Percentiles rank a stretch among this genome's conserved stretches.
These are phyloP conservation scores for Sphagnum contortum DNA, from an alignment of 225 moss, liverwort and hornwort species.

Conservation along the genomic window DNA sequence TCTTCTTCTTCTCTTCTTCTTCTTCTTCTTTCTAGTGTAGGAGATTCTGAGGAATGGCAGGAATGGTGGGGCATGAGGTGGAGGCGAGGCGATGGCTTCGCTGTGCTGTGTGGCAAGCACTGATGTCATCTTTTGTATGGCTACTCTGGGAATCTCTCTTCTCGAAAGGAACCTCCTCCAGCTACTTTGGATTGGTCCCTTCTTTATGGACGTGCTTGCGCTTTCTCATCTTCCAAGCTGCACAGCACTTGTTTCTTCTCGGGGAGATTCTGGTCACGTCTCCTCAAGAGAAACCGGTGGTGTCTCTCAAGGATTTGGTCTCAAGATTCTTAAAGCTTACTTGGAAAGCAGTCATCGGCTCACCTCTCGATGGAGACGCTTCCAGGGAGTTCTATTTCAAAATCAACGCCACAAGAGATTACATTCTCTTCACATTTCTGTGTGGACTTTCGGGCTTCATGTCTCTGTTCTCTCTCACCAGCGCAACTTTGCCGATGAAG, in stretches of 20 bases:
- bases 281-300: slow-evolving; percentile 50
- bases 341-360: slow-evolving; percentile 27
- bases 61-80: slow-evolving; percentile 42
- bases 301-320: slow-evolving; percentile 33
- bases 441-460: slow-evolving; percentile 52
- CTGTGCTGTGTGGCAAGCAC: slow-evolving; percentile 62
- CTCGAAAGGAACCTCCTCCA: slow-evolving; percentile 10
- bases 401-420: slow-evolving; percentile 34
- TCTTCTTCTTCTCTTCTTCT: no score
- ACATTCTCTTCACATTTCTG: slow-evolving; percentile 22
- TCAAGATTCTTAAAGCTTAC: slow-evolving; percentile 30
- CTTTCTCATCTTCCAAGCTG: slow-evolving; percentile 46
- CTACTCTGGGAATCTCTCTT: slow-evolving; percentile 43
- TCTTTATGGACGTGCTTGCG: slow-evolving; percentile 36
- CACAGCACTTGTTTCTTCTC: slow-evolving; percentile 41
- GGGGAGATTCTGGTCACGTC: slow-evolving; percentile 52
- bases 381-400: slow-evolving; percentile 27
- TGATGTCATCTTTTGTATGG: slow-evolving; percentile 39
- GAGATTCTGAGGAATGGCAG: slow-evolving; percentile 16
- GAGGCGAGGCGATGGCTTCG: slow-evolving; percentile 76
- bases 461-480: slow-evolving; percentile 38
- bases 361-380: slow-evolving; percentile 26
- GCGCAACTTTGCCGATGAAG: slow-evolving; percentile 10
- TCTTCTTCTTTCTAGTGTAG: not conserved
- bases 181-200: slow-evolving; percentile 21